Evolutionary conservation across 1,139 yeast genomes (phyloP), one percentile per base, ranked within the genome.

Genomic region (Yamadazyma songkhlaensis): DNA sequence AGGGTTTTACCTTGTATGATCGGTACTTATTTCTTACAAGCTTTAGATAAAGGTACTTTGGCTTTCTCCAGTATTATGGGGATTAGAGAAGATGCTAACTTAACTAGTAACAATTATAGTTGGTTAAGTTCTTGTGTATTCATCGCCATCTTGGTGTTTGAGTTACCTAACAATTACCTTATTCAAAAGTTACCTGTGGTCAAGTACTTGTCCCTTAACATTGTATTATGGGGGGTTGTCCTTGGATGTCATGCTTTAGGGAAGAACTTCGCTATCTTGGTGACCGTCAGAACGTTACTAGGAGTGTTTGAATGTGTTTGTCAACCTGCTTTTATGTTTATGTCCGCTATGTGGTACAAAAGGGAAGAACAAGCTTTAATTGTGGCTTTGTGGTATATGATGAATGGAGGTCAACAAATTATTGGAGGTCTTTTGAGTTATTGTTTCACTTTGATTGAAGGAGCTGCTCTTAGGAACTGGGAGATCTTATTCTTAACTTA

Each of bases 41-140:
- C 65, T 44, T 51, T 72, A 36, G 78, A 72, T 46, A 72, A 72
- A 47, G 60, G 68, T n/a, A 54, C 70, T 7, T 51, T 71, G 31
- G 62, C 69, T 41, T 72, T 70, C 50, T 66, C 78, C 2, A 73
- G 77, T 1, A 74, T 74, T 8, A 72, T 73, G 77, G 79, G 79
- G 1, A 66, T 74, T 38, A 63, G 62, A 46, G 52, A 56, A n/a
- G 47, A 55, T 40, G 44, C 53, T 44, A 41, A 43, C 43, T 39
- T 54, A 26, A 49, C 47, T 4, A 64, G 66, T 3, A 60, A 67
- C 38, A 59, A 70, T 40, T 71, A 63, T 45, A 60, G 71, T 26
- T 60, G 72, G 49, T 54, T 67, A 32, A 67, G 72, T 12, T 67
- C 76, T 3, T 64, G 67, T 32, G 61, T 69, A 38, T 69, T 64